A percentile compares a stretch with the other conserved stretches of the same genome.
Evolutionary conservation across 1,139 yeast species (phyloP).

Genomic region (Petasospora rhodanensis): DNA sequence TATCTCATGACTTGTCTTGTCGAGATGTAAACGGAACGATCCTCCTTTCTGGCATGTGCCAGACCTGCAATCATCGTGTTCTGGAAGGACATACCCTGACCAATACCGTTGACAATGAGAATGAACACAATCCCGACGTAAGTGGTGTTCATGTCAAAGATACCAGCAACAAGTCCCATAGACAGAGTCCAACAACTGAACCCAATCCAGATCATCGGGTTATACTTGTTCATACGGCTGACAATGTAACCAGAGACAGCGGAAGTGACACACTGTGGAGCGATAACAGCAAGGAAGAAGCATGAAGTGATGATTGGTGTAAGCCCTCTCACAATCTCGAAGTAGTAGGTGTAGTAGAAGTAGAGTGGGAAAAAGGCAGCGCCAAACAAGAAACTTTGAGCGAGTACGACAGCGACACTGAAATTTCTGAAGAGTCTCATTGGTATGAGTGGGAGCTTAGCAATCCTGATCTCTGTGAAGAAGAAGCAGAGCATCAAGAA

Average conservation of each 20-base stretch:
- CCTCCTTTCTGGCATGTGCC: constrained; percentile 46
- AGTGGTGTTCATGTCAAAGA: constrained; percentile 31
- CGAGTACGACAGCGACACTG: constrained; percentile 37
- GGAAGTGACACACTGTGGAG: constrained; percentile 38
- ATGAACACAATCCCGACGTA: constrained; percentile 35
- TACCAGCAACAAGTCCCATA: constrained; percentile 11
- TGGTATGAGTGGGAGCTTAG: constrained; percentile 55
- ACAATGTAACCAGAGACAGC: constrained; percentile 42
- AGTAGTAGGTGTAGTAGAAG: constrained; percentile 39
- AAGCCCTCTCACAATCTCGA: constrained; percentile 44
- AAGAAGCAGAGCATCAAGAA: constrained; percentile 37
- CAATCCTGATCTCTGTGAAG: constrained; percentile 44
- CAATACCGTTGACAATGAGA: constrained; percentile 42
- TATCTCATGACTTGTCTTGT: constrained; percentile 49
- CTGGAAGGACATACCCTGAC: constrained; percentile 50
- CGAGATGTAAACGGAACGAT: constrained; percentile 53
- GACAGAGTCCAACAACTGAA: constrained; percentile 42
- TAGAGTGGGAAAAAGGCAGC: constrained; percentile 35
- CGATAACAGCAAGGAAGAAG: constrained; percentile 40
- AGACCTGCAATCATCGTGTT: constrained; percentile 54
- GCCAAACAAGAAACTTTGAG: constrained; percentile 46
- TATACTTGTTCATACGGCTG: constrained; percentile 39
- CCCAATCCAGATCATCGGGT: constrained; percentile 39
- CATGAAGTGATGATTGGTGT: constrained; percentile 37
- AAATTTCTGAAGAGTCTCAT: constrained; percentile 37